Conservation (phyloP, 31 red algal genomes). For the Porphyra umbilicalis region DNA sequence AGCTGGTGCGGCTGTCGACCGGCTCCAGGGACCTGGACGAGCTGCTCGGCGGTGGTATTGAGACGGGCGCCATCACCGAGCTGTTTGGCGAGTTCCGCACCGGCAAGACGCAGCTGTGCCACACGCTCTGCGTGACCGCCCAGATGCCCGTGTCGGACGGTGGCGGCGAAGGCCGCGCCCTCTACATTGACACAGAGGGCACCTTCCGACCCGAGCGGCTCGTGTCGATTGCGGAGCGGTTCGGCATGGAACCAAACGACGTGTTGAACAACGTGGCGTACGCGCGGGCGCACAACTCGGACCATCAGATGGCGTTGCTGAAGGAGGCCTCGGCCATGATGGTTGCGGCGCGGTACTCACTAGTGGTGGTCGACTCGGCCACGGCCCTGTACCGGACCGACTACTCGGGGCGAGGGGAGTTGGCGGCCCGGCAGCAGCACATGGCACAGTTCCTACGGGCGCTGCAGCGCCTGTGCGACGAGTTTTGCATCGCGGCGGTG, state of each 20-base stretch:
- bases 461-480: conserved; percentile 86
- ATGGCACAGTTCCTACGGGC: conserved; percentile 91
- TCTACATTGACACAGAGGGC: conserved; percentile 97
- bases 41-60: conserved; percentile 83
- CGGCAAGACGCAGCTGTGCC: conserved; percentile 96
- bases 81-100: conserved; percentile 97
- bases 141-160: conserved; percentile 90
- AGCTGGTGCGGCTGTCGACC: conserved; percentile 78
- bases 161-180: conserved; percentile 89
- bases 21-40: conserved; percentile 85
- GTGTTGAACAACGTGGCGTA: conserved; percentile 92
- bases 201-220: conserved; percentile 93
- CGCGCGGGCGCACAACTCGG: conserved; percentile 89
- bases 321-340: conserved; percentile 84
- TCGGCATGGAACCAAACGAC: conserved; percentile 69
- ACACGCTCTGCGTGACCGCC: conserved; percentile 86
- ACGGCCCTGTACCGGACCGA: conserved; percentile 97
- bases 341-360: conserved; percentile 81
- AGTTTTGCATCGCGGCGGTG: conserved; percentile 91
- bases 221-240: conserved; percentile 84
- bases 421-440: conserved; percentile 92
- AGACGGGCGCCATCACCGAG: conserved; percentile 96
- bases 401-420: conserved; percentile 87
- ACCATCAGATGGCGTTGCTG: conserved; percentile 92
- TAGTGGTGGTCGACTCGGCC: conserved; percentile 90